Conservation (phyloP, 2,329 filamentous ascomycete genomes). For the Sporothrix globosa region DNA sequence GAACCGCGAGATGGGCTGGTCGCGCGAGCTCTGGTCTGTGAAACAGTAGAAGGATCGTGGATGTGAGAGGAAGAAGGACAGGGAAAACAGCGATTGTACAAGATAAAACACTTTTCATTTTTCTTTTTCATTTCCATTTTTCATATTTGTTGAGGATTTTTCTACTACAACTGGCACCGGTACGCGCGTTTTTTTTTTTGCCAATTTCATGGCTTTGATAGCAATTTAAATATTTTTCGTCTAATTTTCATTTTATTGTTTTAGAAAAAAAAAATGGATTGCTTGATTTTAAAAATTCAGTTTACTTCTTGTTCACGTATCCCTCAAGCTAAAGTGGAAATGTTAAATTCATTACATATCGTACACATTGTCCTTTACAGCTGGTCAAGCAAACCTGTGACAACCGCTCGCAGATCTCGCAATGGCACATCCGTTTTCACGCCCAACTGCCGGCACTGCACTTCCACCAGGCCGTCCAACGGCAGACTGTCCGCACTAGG, state of each 20-base stretch:
- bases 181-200: background rate
- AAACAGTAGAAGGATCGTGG: conserved; percentile 44
- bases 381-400: conserved; percentile 52
- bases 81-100: background rate
- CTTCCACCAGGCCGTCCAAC: conserved; percentile 60
- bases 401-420: conserved; percentile 52
- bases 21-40: conserved; percentile 64
- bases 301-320: too few species aligned
- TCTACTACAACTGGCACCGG: conserved; percentile 20
- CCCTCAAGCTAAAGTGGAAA: too few species aligned
- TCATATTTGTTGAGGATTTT: background rate
- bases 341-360: background rate
- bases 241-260: background rate
- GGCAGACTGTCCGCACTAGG: conserved; percentile 43
- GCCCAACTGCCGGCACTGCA: conserved; percentile 73
- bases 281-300: background rate
- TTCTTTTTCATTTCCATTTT: background rate
- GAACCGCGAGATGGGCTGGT: conserved; percentile 65
- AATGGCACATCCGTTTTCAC: conserved; percentile 63
- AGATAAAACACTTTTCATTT: conserved; percentile 13
- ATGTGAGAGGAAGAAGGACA: background rate
- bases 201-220: background rate
- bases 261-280: background rate
- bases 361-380: conserved; percentile 46
- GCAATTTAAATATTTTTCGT: background rate